These are phyloP conservation scores for Phytophthora pistaciae DNA, from an alignment of 352 stramenopile species.

Conservation along the genomic window DNA sequence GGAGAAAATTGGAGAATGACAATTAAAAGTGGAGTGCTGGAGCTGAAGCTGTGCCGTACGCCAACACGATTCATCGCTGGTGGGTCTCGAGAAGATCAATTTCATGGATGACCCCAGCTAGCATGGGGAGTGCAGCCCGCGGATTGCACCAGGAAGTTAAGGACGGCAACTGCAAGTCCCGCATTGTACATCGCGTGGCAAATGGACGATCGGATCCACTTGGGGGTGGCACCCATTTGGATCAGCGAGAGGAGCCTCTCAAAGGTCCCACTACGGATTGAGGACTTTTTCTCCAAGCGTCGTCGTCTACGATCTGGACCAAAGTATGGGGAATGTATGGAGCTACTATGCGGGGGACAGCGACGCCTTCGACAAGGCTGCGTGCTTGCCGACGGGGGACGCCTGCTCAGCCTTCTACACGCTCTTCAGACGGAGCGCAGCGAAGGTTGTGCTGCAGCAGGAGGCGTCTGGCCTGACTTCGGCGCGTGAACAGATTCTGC, in stretches of 20 bases:
- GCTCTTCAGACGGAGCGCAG: conserved; percentile 40
- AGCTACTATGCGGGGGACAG: conserved; percentile 32
- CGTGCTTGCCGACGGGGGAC: conserved; percentile 25
- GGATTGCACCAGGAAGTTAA: conserved; percentile 34
- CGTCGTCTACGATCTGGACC: conserved; percentile 1
- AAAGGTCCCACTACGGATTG: background rate
- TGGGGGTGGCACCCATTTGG: conserved; percentile 12
- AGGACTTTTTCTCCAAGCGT: conserved; percentile 23
- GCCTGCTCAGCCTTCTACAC: conserved; percentile 45
- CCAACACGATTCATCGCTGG: background rate
- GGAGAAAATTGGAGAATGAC: conserved; percentile 32
- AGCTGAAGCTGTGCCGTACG: background rate
- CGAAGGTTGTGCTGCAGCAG: conserved; percentile 44
- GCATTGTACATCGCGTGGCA: conserved; percentile 7
- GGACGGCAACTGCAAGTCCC: conserved; percentile 9
- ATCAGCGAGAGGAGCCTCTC: conserved; percentile 13
- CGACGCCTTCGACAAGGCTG: conserved; percentile 44
- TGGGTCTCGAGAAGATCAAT: conserved; percentile 5
- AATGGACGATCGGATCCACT: conserved; percentile 17
- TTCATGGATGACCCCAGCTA: conserved; percentile 12
- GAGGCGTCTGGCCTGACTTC: conserved; percentile 24
- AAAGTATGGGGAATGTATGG: conserved; percentile 42
- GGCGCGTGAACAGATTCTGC: conserved; percentile 38
- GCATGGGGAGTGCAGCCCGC: conserved; percentile 9
- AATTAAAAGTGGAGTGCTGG: background rate